These are phyloP conservation scores for Heritiera fomes DNA, from an alignment of 345 rosid species.

Conservation along the genomic window DNA sequence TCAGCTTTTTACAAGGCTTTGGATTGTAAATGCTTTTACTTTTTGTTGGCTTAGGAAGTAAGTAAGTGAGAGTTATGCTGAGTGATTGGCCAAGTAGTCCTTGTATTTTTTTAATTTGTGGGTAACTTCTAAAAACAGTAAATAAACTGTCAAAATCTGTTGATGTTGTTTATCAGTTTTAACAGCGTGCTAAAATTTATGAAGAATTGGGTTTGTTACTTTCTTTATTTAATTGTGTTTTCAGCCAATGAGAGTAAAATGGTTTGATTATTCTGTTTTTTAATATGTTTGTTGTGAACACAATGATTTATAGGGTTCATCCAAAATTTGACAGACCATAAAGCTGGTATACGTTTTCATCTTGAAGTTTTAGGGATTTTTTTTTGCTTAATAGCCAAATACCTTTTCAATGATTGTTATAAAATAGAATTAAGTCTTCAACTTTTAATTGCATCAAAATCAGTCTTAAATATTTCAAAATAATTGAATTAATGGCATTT, in stretches of 20 bases:
- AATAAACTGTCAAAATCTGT: background rate
- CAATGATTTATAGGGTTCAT: background rate
- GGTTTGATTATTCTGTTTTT: background rate
- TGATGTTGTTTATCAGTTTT: background rate
- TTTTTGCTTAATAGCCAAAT: too few relatives aligned
- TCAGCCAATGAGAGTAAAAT: background rate
- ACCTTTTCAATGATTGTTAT: too few relatives aligned
- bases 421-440: too few relatives aligned
- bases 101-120: background rate
- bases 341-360: background rate
- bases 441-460: too few relatives aligned
- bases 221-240: background rate
- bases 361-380: background rate
- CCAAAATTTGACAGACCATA: background rate
- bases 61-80: background rate
- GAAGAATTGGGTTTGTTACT: background rate
- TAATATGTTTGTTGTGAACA: background rate
- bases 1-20: background rate
- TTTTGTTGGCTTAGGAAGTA: background rate
- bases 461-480: too few relatives aligned
- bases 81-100: background rate
- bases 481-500: too few relatives aligned
- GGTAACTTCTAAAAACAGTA: background rate
- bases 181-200: background rate
- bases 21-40: conserved; percentile 29